Evolutionary conservation across 805 yeast genomes (phyloP), one percentile per base, ranked within the genome.

Genomic region (Cyberlindnera misumaiensis): DNA sequence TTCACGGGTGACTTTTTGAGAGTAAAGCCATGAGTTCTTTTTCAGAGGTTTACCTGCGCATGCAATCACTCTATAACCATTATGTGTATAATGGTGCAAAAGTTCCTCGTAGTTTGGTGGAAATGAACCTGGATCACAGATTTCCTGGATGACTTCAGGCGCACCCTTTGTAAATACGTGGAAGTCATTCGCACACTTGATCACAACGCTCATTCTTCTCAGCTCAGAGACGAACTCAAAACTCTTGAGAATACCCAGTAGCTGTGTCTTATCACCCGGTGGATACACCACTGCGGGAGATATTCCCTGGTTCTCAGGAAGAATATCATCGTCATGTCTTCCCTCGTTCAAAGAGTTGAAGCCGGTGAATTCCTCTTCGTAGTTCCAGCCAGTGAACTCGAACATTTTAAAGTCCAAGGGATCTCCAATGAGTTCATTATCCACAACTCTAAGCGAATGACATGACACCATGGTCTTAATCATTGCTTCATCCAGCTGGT

Each of bases 401-500:
- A 93, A 93, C 96, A 94, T 93, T 54, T 89, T 89, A 30, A 67
- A 69, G 60, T 93, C 99, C 34, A 93, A 63, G 0, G 98, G 98
- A 62, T 93, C 99, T 14, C 99, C 99, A 38, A 89, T 66, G 18
- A 86, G 56, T 40, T 83, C 94, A 24, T 70, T 78, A 44, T 89
- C 96, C 16, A 93, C 81, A 6, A 72, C 56, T 40, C 90, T 73
- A 42, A 93, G 68, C 1, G 97, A 87, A 59, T 93, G 98, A 53
- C 99, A 93, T 0, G 93, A 72, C 48, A 60, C 65, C 46, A 60
- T 57, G 34, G 63, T 67, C 46, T 55, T 65, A 55, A 56, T 58
- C 39, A 67, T 59, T 25, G 52, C 49, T 22, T 51, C 56, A 39
- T 62, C 65, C 12, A 46, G 35, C 3, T 49, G 45, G 14, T 47